Evolutionary conservation across 73 alveolate species (phyloP).

Genomic region (Breviolum minutum): DNA sequence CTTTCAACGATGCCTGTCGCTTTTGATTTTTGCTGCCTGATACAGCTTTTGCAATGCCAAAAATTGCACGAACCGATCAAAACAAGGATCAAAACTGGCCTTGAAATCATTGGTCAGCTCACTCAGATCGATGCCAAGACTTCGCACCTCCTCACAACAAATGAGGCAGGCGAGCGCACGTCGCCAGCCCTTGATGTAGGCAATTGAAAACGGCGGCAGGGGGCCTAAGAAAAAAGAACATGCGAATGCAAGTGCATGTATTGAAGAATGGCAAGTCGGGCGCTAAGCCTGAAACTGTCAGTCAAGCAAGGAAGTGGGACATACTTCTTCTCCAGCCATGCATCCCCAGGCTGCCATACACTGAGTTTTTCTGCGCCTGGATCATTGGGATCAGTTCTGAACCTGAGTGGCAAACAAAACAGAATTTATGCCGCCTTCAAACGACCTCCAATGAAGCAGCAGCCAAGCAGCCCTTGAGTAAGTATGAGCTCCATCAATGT

Average conservation of each 20-base stretch:
- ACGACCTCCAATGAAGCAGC: background rate
- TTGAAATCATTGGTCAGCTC: background rate
- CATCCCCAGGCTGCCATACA: background rate
- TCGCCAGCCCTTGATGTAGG: slow-evolving; percentile 24
- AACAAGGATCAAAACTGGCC: background rate
- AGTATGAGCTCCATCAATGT: background rate
- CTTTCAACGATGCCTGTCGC: background rate
- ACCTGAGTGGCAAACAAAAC: background rate
- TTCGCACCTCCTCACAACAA: background rate
- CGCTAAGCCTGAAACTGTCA: background rate
- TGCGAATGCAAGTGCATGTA: background rate
- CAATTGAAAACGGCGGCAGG: background rate
- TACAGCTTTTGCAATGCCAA: background rate
- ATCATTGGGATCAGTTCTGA: background rate
- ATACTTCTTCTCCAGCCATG: background rate
- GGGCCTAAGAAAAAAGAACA: background rate
- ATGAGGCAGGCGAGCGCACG: background rate
- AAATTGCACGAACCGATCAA: background rate
- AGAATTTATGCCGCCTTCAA: background rate
- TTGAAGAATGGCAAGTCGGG: background rate
- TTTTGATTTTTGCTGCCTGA: background rate
- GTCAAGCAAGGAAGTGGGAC: background rate
- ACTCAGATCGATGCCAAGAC: background rate
- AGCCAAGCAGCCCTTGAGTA: background rate
- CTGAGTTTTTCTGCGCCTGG: slow-evolving; percentile 1